phyloP scores from a whole-genome alignment of 2,329 filamentous ascomycete species.

The Lasiodiplodia hormozganensis region DNA sequence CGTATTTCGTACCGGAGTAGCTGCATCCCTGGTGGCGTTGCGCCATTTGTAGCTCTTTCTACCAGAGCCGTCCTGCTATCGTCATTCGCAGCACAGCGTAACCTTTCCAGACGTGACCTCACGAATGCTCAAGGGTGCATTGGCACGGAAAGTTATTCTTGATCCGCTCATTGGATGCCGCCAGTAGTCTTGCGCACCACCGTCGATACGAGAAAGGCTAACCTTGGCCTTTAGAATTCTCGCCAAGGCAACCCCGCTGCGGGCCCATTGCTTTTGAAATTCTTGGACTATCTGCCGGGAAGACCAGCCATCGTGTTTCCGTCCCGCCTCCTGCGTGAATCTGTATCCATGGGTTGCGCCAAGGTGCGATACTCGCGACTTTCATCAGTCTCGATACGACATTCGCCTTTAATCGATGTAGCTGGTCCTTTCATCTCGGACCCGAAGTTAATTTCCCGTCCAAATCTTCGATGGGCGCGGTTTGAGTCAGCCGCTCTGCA shows the following conservation, averaged over 20 bases:
- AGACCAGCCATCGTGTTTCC: not conserved
- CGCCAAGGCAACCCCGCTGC: not conserved
- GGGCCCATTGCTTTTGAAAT: not conserved
- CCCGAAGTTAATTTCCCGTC: not conserved
- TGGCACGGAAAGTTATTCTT: too few species aligned
- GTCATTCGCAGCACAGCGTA: not conserved
- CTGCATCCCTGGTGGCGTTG: not conserved
- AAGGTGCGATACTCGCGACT: not conserved
- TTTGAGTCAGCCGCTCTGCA: not conserved
- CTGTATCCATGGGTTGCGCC: not conserved
- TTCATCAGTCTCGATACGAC: not conserved
- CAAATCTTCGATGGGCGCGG: not conserved
- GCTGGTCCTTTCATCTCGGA: not conserved
- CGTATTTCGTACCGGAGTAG: not conserved
- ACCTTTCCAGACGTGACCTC: too few species aligned
- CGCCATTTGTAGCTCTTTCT: not conserved
- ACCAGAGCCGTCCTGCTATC: not conserved
- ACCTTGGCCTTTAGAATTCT: slow-evolving; percentile 8
- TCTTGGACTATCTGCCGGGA: not conserved
- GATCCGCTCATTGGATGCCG: not conserved
- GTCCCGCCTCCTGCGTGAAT: not conserved
- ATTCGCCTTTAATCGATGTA: not conserved
- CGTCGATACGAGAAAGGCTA: slow-evolving; percentile 7
- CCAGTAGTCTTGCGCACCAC: not conserved
- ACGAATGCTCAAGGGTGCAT: too few species aligned